phyloP scores from a whole-genome alignment of 1,284 basidiomycete species.

The Cryptococcus sp. region DNA sequence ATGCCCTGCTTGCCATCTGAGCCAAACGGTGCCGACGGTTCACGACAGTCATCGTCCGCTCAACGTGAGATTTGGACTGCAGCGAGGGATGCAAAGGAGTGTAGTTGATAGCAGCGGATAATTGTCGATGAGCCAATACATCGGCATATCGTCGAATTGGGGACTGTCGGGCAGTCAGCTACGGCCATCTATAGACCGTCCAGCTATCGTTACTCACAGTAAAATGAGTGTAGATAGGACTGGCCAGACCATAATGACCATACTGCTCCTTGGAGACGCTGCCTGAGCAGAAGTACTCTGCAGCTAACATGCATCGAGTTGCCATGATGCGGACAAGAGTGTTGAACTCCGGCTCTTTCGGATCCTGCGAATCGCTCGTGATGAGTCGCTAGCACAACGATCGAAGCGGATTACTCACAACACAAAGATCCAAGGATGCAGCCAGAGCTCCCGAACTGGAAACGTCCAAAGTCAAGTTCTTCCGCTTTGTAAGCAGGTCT shows the following conservation, averaged over 20 bases:
- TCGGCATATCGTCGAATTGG: constrained; percentile 95
- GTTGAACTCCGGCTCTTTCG: constrained; percentile 84
- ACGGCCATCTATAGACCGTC: neutral
- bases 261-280: constrained; percentile 90
- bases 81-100: constrained; percentile 79
- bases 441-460: constrained; percentile 92
- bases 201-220: constrained; percentile 56
- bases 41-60: constrained; percentile 80
- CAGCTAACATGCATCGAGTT: constrained; percentile 95
- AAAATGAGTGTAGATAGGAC: constrained; percentile 97
- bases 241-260: constrained; percentile 95
- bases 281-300: constrained; percentile 97
- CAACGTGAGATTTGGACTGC: constrained; percentile 86
- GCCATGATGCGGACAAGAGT: constrained; percentile 99
- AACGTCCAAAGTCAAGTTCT: constrained; percentile 83
- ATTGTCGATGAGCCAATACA: constrained; percentile 91
- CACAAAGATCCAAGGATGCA: constrained; percentile 80
- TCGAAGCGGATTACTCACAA: constrained; percentile 60
- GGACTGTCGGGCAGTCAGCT: constrained; percentile 53
- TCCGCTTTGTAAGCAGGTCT: constrained; percentile 86
- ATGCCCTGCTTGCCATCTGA: constrained; percentile 94
- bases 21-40: constrained; percentile 94
- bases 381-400: neutral
- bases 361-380: constrained; percentile 61
- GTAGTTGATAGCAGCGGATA: constrained; percentile 86